Base-by-base conservation (phyloP, 768 basidiomycete species). In the Tricholoma furcatifolium region DNA sequence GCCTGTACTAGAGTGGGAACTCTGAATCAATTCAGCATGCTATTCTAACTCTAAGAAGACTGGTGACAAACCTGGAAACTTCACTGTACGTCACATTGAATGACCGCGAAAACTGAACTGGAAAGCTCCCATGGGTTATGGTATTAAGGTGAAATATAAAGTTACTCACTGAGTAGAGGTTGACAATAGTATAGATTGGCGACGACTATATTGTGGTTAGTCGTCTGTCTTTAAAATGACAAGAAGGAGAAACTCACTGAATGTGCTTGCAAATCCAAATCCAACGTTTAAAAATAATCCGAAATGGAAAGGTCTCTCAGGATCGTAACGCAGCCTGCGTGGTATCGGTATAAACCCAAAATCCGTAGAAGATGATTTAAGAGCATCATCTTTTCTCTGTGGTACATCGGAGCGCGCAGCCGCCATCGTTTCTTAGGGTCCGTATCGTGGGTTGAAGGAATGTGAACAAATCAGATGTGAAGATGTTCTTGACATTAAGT, bases 1-100 rank as follows among this genome's bases (percentile, higher is more conserved):
- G 55, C 55, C 39, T 52, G 55, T 7, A 47, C 40, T 30, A 56
- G 24, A 15, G 55, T 56, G 30, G 55, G 55, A 17, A 56, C 51
- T 20, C 55, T 56, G 39, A 42, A 14, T 17, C 21, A 9, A 11
- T 11, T 51, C 27, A 43, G 23, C n/a, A 21, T 15, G 6, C 23
- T 42, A 11, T 8, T 50, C n/a, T 6, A 8, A 0, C 20, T 24
- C 6, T 15, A 44, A 20, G 32, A 43, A 10, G 9, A 18, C 3
- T 7, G 4, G 14, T 31, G 20, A 27, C 14, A 14, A 41, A 52
- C 55, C 55, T 52, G 12, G 55, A 56, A 15, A 56, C 55, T 31
- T 31, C 32, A 12, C 21, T 35, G 39, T 56, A 39, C 4, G 51
- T 31, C 21, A 52, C 55, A 38, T 31, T 11, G 17, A 56, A 56